phyloP scores from a whole-genome alignment of 2,329 filamentous ascomycete species.

The Trichoderma atroviride region DNA sequence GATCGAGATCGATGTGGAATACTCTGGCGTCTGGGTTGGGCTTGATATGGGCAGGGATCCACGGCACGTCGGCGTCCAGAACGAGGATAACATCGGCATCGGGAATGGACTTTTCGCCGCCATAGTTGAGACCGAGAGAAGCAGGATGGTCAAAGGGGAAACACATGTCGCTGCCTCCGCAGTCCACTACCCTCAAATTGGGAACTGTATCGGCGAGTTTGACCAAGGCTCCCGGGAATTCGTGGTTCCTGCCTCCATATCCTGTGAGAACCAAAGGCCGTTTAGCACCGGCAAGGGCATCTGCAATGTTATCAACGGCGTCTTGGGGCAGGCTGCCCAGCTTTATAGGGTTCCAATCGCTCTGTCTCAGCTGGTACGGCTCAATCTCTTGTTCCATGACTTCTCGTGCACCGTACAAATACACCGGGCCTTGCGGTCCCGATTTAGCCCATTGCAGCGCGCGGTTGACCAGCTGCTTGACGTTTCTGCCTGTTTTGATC shows the following conservation, averaged over 20 bases:
- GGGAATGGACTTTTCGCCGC: slow-evolving; percentile 71
- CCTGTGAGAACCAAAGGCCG: slow-evolving; percentile 72
- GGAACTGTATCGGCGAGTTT: slow-evolving; percentile 68
- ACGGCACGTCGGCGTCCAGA: slow-evolving; percentile 87
- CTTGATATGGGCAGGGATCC: slow-evolving; percentile 78
- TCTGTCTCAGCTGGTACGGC: slow-evolving; percentile 69
- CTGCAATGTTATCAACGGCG: slow-evolving; percentile 62
- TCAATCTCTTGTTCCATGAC: slow-evolving; percentile 84
- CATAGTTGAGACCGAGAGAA: slow-evolving; percentile 73
- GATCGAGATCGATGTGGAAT: slow-evolving; percentile 68
- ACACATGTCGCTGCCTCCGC: slow-evolving; percentile 78
- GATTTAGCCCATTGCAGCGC: slow-evolving; percentile 80
- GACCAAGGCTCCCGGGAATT: slow-evolving; percentile 62
- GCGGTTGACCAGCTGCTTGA: slow-evolving; percentile 87
- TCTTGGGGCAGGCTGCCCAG: slow-evolving; percentile 60
- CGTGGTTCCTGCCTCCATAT: slow-evolving; percentile 70
- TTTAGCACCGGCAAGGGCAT: slow-evolving; percentile 64
- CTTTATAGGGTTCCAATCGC: slow-evolving; percentile 70
- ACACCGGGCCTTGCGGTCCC: slow-evolving; percentile 78
- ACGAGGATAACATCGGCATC: slow-evolving; percentile 84
- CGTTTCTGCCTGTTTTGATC: slow-evolving; percentile 80
- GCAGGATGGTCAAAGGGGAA: slow-evolving; percentile 72
- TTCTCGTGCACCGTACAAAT: slow-evolving; percentile 76
- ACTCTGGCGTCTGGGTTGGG: slow-evolving; percentile 56
- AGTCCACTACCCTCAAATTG: slow-evolving; percentile 72